Evolutionary conservation across 129 eudicot species (phyloP).

Genomic region (Chrysanthemum seticuspe): DNA sequence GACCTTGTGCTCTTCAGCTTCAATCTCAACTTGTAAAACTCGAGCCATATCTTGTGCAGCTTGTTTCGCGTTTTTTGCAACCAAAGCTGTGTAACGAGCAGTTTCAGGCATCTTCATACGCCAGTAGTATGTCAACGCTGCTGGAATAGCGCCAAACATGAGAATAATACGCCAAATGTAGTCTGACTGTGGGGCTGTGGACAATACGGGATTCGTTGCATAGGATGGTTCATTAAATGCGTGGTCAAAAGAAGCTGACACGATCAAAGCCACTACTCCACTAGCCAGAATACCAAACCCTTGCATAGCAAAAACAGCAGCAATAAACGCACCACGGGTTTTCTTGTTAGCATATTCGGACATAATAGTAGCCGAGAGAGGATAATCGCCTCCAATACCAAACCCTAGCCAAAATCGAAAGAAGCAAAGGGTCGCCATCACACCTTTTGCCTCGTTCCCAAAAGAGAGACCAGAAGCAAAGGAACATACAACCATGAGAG

Average conservation of each 20-base stretch:
- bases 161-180: conserved; percentile 54
- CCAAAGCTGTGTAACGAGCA: conserved; percentile 64
- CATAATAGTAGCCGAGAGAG: conserved; percentile 26
- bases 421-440: conserved; percentile 18
- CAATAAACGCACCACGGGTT: conserved; percentile 21
- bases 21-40: conserved; percentile 50
- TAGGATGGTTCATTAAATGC: conserved; percentile 34
- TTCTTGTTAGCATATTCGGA: conserved; percentile 23
- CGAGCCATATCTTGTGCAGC: conserved; percentile 54
- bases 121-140: conserved; percentile 60
- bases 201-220: conserved; percentile 8
- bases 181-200: conserved; percentile 44
- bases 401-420: conserved; percentile 29
- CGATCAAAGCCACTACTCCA: conserved; percentile 41
- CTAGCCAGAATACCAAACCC: not conserved
- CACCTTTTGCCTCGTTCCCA: not conserved
- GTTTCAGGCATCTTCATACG: conserved; percentile 74
- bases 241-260: conserved; percentile 42
- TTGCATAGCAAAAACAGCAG: conserved; percentile 9
- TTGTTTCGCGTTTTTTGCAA: conserved; percentile 52
- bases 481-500: conserved; percentile 16
- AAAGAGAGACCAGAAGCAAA: conserved; percentile 24
- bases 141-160: conserved; percentile 64
- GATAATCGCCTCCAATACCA: conserved; percentile 26
- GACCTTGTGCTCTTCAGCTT: conserved; percentile 34